phyloP scores from a whole-genome alignment of 2,329 filamentous ascomycete genomes.

The Diaporthe australafricana region DNA sequence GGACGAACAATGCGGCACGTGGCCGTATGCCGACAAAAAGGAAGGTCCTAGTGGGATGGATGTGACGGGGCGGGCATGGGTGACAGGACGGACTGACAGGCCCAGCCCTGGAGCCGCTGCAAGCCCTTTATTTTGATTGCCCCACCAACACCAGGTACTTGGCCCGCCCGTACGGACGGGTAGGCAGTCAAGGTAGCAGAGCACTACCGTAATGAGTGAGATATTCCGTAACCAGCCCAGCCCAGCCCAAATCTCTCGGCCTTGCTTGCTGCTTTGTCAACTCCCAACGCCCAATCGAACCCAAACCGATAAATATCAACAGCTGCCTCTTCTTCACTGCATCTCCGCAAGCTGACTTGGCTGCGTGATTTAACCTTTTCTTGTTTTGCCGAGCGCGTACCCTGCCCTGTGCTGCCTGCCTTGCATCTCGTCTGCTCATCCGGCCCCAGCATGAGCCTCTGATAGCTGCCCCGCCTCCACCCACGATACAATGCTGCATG shows the following conservation, averaged over 20 bases:
- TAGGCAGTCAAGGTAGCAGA: neutral
- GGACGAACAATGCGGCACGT: conserved; percentile 21
- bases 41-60: conserved; percentile 1
- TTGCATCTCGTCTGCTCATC: conserved; percentile 20
- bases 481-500: conserved; percentile 38
- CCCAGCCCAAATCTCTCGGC: neutral
- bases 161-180: neutral
- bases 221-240: conserved; percentile 20
- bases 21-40: conserved; percentile 10
- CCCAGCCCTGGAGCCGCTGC: conserved; percentile 26
- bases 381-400: conserved; percentile 13
- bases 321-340: conserved; percentile 12
- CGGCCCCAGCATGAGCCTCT: conserved; percentile 32
- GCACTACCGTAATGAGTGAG: conserved; percentile 12
- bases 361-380: conserved; percentile 22
- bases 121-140: conserved; percentile 32
- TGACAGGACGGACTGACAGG: conserved; percentile 12
- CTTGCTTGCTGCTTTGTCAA: conserved; percentile 10
- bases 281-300: conserved; percentile 4
- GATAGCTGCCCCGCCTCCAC: conserved; percentile 37
- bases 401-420: conserved; percentile 23
- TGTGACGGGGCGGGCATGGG: neutral
- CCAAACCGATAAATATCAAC: conserved; percentile 20
- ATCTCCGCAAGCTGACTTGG: neutral
- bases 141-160: conserved; percentile 26